Conservation (phyloP, 352 stramenopile species). For the Pythium volutum region DNA sequence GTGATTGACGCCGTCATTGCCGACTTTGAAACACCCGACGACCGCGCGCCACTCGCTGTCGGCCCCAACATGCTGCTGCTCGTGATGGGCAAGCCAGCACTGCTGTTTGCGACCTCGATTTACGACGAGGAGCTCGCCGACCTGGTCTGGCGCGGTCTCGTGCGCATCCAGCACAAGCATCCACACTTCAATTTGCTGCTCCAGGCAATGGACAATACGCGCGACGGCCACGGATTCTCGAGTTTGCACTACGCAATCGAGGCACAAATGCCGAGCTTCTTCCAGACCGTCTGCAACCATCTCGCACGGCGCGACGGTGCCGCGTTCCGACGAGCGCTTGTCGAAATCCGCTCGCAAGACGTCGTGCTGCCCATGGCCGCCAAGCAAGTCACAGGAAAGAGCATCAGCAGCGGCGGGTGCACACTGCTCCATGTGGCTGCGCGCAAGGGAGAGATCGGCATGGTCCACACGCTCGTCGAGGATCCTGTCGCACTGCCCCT, state of each 20-base stretch:
- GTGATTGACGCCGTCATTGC: constrained; percentile 31
- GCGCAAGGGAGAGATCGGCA: constrained; percentile 48
- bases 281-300: constrained; percentile 30
- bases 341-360: constrained; percentile 40
- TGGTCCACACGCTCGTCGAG: constrained; percentile 45
- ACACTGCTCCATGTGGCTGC: constrained; percentile 70
- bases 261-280: constrained; percentile 57
- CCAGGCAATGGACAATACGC: constrained; percentile 70
- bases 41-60: constrained; percentile 1
- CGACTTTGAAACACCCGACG: constrained; percentile 28
- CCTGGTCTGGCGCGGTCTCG: constrained; percentile 56
- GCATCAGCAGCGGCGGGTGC: constrained; percentile 68
- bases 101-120: constrained; percentile 79
- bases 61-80: constrained; percentile 34
- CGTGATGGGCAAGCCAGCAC: constrained; percentile 73
- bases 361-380: constrained; percentile 65
- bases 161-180: constrained; percentile 40
- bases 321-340: constrained; percentile 7
- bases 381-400: constrained; percentile 57
- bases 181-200: constrained; percentile 43
- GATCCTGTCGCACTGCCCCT: constrained; percentile 31
- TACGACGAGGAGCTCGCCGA: constrained; percentile 80
- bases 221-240: constrained; percentile 66
- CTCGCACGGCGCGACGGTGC: constrained; percentile 1
- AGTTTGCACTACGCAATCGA: constrained; percentile 76